These are phyloP conservation scores for Wickerhamomyces bisporus DNA, from an alignment of 805 yeast species.

Conservation along the genomic window DNA sequence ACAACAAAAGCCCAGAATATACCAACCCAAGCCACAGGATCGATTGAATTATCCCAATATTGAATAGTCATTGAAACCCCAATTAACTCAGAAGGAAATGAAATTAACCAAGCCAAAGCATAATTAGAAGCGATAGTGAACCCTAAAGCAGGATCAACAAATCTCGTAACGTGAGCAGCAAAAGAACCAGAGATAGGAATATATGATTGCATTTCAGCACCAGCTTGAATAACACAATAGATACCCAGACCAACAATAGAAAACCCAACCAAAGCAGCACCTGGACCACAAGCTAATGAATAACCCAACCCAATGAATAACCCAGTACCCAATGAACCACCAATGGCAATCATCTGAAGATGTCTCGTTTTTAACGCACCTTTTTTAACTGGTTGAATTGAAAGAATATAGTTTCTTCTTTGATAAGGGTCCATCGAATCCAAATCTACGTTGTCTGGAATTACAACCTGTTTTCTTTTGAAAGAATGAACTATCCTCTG, in stretches of 20 bases:
- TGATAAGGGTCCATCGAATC: constrained; percentile 17
- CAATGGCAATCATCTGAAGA: constrained; percentile 63
- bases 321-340: constrained; percentile 72
- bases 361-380: constrained; percentile 48
- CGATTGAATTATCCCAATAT: constrained; percentile 45
- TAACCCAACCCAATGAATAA: constrained; percentile 61
- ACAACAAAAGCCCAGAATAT: constrained; percentile 46
- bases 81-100: constrained; percentile 55
- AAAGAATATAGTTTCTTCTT: constrained; percentile 22
- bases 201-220: constrained; percentile 49
- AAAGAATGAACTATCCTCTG: constrained; percentile 15
- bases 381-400: constrained; percentile 31
- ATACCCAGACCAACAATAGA: constrained; percentile 51
- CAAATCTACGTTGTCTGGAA: constrained; percentile 17
- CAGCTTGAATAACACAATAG: constrained; percentile 54
- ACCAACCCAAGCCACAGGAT: constrained; percentile 57
- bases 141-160: constrained; percentile 52
- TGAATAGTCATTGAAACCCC: constrained; percentile 54
- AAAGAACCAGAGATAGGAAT: constrained; percentile 52
- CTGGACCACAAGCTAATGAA: constrained; percentile 57
- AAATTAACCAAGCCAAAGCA: constrained; percentile 50
- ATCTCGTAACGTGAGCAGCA: constrained; percentile 44
- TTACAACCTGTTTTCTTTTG: constrained; percentile 15
- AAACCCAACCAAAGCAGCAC: constrained; percentile 57
- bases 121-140: constrained; percentile 51